These are phyloP conservation scores for Pycnococcus provasolii DNA, from an alignment of 139 green algal species.

Conservation along the genomic window DNA sequence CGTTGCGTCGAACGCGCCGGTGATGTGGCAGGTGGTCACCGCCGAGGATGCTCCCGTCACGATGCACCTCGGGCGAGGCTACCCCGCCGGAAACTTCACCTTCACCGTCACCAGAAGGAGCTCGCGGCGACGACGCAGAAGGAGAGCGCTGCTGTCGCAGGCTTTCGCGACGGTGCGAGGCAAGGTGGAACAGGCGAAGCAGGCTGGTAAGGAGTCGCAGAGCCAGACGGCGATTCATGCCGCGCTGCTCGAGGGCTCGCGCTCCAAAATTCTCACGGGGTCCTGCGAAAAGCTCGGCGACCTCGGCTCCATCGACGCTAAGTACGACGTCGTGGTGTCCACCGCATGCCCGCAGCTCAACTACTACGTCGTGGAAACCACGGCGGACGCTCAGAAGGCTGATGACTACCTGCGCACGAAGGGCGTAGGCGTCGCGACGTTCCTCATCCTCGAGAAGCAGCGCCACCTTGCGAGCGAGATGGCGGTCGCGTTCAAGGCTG, in stretches of 20 bases:
- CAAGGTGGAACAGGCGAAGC: no score
- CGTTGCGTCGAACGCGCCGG: not conserved
- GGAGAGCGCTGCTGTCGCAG: no score
- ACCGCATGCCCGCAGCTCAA: constrained; percentile 73
- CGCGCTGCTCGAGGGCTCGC: constrained; percentile 69
- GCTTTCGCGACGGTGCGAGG: no score
- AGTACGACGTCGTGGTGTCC: constrained; percentile 88
- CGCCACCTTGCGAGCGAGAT: constrained; percentile 39
- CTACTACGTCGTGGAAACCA: constrained; percentile 86
- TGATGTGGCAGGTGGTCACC: constrained; percentile 1
- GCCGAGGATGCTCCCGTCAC: not conserved
- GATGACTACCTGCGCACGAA: constrained; percentile 60
- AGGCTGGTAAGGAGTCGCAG: no score
- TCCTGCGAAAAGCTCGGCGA: constrained; percentile 86
- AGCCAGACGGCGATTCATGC: no score
- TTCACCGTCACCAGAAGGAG: constrained; percentile 2
- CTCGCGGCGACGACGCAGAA: no score
- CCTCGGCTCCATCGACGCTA: constrained; percentile 81
- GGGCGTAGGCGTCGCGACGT: constrained; percentile 75
- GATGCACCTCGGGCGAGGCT: constrained; percentile 5
- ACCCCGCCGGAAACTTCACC: not conserved
- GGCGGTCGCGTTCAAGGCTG: constrained; percentile 35
- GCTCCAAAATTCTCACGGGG: constrained; percentile 56
- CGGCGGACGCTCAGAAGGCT: constrained; percentile 64
- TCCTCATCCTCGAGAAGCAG: constrained; percentile 91